phyloP scores from a whole-genome alignment of 345 rosid species.

The Heritiera littoralis region DNA sequence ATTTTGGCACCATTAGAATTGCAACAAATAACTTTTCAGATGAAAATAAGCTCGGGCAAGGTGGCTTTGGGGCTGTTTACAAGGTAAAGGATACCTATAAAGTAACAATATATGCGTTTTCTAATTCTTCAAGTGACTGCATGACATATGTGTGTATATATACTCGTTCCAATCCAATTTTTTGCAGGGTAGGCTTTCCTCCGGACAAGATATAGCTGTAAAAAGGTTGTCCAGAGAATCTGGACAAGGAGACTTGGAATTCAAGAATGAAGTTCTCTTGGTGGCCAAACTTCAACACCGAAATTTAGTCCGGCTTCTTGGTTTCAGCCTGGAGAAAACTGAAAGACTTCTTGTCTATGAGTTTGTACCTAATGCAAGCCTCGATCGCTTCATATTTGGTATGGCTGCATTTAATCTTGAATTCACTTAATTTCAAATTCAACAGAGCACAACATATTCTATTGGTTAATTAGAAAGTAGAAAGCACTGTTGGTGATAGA shows the following conservation, averaged over 20 bases:
- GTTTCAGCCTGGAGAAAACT: background rate
- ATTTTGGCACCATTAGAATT: background rate
- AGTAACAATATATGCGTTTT: background rate
- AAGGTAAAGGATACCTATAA: background rate
- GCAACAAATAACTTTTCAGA: background rate
- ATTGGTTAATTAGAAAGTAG: background rate
- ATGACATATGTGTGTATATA: background rate
- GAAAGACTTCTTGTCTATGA: slow-evolving; percentile 3
- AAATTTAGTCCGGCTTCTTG: background rate
- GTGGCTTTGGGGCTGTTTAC: slow-evolving; percentile 7
- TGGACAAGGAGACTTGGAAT: background rate
- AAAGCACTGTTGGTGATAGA: background rate
- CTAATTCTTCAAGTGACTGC: background rate
- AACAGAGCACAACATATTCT: background rate
- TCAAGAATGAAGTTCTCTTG: background rate
- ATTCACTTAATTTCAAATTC: background rate
- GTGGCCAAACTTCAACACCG: slow-evolving; percentile 8
- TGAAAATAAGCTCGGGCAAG: background rate
- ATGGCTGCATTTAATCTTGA: background rate
- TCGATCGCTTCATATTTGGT: background rate
- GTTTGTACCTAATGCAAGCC: slow-evolving; percentile 7
- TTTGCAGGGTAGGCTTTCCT: background rate
- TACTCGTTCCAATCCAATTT: background rate
- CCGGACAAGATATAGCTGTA: background rate
- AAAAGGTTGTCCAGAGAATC: background rate